Base-by-base conservation (phyloP, 768 basidiomycete species). In the Hygrophorus pudorinus region DNA sequence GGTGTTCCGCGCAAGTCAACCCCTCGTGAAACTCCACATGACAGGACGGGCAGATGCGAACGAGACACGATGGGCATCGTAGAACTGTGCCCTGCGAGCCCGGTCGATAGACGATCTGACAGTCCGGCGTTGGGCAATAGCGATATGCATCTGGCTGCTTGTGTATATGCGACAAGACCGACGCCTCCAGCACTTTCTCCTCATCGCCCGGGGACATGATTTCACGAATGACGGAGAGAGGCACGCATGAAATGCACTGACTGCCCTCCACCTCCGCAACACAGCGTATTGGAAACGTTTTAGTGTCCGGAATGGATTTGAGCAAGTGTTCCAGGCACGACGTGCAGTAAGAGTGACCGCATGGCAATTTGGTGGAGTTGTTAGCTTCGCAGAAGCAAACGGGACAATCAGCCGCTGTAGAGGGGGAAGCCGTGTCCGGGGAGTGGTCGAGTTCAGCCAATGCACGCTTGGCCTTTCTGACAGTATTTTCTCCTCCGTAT, bases 21-120 rank as follows among this genome's bases (percentile, higher is more conserved):
- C 50, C 50, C 33, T 51, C 50, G 42, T 51, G 50, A 4, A 65
- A 67, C 17, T 71, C 66, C 2, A 59, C 53, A 40, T 71, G 61
- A 52, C 85, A 88, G 30, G 66, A 59, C 0, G 81, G 64, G 54
- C 85, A 88, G 38, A 87, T 81, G n/a, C 76, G 71, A 5, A 70
- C 53, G 13, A 84, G 68, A 53, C 85, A 88, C 2, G 78, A 76
- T 1, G 82, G 83, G 42, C 85, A 88, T 43, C 79, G 79, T 29
- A 86, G 57, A 7, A 73, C 63, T 4, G 71, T 65, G 16, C 73
- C 73, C 9, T 57, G 59, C 1, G 71, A 63, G 0, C 70, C 53
- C 30, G 44, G 45, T 27, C 68, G 60, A 54, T 76, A 75, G 13
- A 78, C 63, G 10, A 67, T 63, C 34, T 65, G 52, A 51, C 79